Conservation (phyloP, 257 asterid genomes). For the Solanum ossicruentum region DNA sequence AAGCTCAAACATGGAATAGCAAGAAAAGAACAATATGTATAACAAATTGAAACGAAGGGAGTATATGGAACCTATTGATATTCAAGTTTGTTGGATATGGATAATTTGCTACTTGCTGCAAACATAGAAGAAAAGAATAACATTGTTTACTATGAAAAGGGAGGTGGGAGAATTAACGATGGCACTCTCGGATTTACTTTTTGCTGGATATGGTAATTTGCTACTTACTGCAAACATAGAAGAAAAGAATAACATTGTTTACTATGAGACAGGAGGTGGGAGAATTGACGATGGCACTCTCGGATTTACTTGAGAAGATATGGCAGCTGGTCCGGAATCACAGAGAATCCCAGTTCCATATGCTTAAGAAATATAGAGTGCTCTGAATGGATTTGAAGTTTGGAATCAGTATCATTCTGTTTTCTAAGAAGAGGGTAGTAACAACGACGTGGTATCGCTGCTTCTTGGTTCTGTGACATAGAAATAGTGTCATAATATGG, state of each 20-base stretch:
- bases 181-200: slow-evolving; percentile 82
- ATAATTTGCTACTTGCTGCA: background rate
- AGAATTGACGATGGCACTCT: slow-evolving; percentile 79
- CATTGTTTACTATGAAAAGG: slow-evolving; percentile 23
- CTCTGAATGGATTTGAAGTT: background rate
- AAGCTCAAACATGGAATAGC: too few species aligned
- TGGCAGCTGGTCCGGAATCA: slow-evolving; percentile 68
- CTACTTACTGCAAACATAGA: background rate
- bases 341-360: slow-evolving; percentile 56
- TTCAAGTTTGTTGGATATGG: background rate
- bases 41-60: background rate
- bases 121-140: background rate
- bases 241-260: background rate
- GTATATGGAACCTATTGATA: background rate
- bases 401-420: background rate
- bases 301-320: slow-evolving; percentile 90
- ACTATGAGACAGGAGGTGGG: slow-evolving; percentile 54
- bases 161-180: slow-evolving; percentile 74
- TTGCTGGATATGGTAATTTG: background rate
- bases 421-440: background rate
- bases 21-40: too few species aligned
- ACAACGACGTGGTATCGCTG: background rate
- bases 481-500: background rate
- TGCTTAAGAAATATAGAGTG: background rate
- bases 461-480: background rate